Conservation (phyloP, 768 basidiomycete genomes). For the Amylocystis lapponica region DNA sequence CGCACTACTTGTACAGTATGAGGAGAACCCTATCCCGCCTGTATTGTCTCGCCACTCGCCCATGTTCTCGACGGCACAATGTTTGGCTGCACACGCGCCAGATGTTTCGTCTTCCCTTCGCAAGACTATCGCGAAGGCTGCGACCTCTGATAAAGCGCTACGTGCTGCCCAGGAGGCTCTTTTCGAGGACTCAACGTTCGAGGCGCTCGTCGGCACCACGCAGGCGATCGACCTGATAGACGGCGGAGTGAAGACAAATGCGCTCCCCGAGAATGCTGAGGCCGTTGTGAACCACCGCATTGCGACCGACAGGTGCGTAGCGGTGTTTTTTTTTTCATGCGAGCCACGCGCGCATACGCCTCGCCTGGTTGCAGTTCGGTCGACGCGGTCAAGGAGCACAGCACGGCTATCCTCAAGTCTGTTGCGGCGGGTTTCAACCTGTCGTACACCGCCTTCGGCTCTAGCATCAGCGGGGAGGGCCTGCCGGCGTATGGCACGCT, state of each 20-base stretch:
- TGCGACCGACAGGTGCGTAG: slow-evolving; percentile 21
- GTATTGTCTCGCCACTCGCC: slow-evolving; percentile 27
- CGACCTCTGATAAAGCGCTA: slow-evolving; percentile 26
- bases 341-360: slow-evolving; percentile 8
- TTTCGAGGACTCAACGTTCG: slow-evolving; percentile 20
- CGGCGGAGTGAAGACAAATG: slow-evolving; percentile 38
- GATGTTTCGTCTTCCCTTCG: slow-evolving; percentile 27
- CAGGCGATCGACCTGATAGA: slow-evolving; percentile 41
- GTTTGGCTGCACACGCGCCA: slow-evolving; percentile 38
- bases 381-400: slow-evolving; percentile 23
- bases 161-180: slow-evolving; percentile 28
- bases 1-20: slow-evolving; percentile 39
- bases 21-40: slow-evolving; percentile 36
- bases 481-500: slow-evolving; percentile 32
- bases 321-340: too few relatives aligned
- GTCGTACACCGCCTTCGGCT: slow-evolving; percentile 37
- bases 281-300: slow-evolving; percentile 23
- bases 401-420: slow-evolving; percentile 21
- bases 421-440: slow-evolving; percentile 35
- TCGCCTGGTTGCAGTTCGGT: slow-evolving; percentile 22
- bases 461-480: slow-evolving; percentile 17
- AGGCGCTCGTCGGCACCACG: slow-evolving; percentile 30
- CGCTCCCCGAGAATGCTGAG: slow-evolving; percentile 33
- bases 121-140: slow-evolving; percentile 20
- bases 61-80: slow-evolving; percentile 32